phyloP scores from a whole-genome alignment of 2,329 filamentous ascomycete species.

The Aureobasidium subglaciale region DNA sequence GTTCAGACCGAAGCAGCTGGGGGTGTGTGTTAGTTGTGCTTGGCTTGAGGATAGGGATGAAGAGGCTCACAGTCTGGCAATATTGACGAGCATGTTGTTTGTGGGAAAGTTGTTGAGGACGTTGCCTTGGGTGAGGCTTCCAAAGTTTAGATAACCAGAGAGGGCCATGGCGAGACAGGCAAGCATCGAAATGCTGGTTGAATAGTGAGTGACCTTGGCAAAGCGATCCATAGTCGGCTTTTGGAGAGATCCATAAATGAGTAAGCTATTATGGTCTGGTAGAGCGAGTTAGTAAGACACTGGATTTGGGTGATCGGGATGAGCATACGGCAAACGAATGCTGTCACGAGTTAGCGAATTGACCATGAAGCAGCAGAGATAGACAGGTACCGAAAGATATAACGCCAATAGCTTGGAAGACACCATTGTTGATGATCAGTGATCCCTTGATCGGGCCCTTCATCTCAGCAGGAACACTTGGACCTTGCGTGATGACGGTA shows the following conservation, averaged over 20 bases:
- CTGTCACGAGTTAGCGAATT: constrained; percentile 36
- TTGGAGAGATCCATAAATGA: constrained; percentile 92
- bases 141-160: constrained; percentile 86
- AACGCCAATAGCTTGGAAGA: constrained; percentile 94
- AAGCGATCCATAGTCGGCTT: constrained; percentile 96
- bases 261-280: constrained; percentile 81
- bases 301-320: not conserved
- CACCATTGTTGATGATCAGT: constrained; percentile 73
- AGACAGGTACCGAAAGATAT: constrained; percentile 78
- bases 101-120: constrained; percentile 95
- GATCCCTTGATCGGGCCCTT: constrained; percentile 64
- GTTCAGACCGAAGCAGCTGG: constrained; percentile 83
- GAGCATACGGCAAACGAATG: constrained; percentile 58
- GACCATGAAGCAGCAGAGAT: not conserved
- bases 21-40: not conserved
- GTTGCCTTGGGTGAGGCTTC: constrained; percentile 85
- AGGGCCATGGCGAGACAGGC: constrained; percentile 86
- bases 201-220: constrained; percentile 85
- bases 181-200: constrained; percentile 81
- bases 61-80: constrained; percentile 68
- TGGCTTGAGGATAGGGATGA: not conserved
- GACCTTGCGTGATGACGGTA: constrained; percentile 79
- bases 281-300: constrained; percentile 5
- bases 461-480: constrained; percentile 62
- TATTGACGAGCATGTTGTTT: constrained; percentile 87